phyloP scores from a whole-genome alignment of 2,329 filamentous ascomycete genomes.

The Rhytidhysteron rufulum region DNA sequence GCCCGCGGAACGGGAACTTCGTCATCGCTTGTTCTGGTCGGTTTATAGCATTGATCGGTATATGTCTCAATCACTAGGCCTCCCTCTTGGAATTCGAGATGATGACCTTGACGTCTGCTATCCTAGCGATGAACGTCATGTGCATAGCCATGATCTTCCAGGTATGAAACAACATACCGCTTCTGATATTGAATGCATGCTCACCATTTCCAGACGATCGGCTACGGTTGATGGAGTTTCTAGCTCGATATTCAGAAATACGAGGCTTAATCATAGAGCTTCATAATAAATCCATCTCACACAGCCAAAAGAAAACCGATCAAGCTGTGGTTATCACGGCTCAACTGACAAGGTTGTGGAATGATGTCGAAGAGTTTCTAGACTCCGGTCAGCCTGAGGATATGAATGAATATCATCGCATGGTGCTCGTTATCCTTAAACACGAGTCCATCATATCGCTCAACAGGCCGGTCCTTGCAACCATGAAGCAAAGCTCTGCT shows the following conservation, averaged over 20 bases:
- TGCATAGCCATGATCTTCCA: too few species aligned
- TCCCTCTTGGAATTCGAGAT: too few species aligned
- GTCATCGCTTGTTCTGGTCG: too few species aligned
- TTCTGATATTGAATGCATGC: too few species aligned
- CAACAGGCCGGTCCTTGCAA: slow-evolving; percentile 49
- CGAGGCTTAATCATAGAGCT: slow-evolving; percentile 51
- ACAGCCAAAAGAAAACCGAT: slow-evolving; percentile 42
- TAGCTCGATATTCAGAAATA: slow-evolving; percentile 48
- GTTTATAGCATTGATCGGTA: too few species aligned
- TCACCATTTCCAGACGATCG: too few species aligned
- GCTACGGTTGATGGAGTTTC: slow-evolving; percentile 42
- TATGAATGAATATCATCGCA: slow-evolving; percentile 34
- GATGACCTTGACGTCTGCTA: too few species aligned
- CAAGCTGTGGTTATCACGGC: slow-evolving; percentile 46
- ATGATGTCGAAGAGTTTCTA: slow-evolving; percentile 49
- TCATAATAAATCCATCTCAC: slow-evolving; percentile 49
- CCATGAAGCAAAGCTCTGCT: too few species aligned
- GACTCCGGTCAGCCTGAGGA: slow-evolving; percentile 31
- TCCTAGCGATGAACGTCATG: too few species aligned
- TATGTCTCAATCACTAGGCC: too few species aligned
- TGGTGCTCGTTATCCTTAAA: slow-evolving; percentile 44
- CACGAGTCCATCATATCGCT: slow-evolving; percentile 51
- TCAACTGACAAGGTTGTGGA: slow-evolving; percentile 51
- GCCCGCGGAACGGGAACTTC: too few species aligned
- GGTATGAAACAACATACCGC: too few species aligned